Conservation (phyloP, 1,284 basidiomycete genomes). For the Lignosus rhinocerotis region DNA sequence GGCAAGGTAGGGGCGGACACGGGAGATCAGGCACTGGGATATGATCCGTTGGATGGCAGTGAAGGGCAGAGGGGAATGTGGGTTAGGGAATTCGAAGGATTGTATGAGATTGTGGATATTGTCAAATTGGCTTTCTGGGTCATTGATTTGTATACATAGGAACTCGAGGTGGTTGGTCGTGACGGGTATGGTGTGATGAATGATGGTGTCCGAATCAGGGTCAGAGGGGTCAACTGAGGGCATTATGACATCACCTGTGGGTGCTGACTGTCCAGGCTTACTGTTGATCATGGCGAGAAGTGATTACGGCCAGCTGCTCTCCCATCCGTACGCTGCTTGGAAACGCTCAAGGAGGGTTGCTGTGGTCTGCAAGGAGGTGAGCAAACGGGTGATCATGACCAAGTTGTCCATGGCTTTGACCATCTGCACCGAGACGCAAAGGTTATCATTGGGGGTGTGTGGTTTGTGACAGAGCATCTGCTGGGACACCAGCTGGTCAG, state of each 20-base stretch:
- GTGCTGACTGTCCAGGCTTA: too few relatives aligned
- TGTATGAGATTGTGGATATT: not conserved
- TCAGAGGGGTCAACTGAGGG: not conserved
- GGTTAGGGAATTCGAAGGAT: slow-evolving; percentile 28
- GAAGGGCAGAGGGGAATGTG: slow-evolving; percentile 23
- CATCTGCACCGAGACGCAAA: too few relatives aligned
- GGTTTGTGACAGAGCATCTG: too few relatives aligned
- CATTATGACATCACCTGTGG: too few relatives aligned
- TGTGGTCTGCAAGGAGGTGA: slow-evolving; percentile 6
- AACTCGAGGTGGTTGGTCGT: not conserved
- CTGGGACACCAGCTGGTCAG: too few relatives aligned
- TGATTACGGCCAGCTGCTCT: not conserved
- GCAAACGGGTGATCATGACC: slow-evolving; percentile 26
- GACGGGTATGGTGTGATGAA: not conserved
- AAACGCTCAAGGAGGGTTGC: slow-evolving; percentile 19
- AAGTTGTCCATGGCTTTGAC: too few relatives aligned
- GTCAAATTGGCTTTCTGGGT: not conserved
- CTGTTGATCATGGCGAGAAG: not conserved
- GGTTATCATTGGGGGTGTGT: too few relatives aligned
- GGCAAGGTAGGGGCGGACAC: slow-evolving; percentile 27
- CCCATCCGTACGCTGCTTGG: not conserved
- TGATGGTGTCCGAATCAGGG: too few relatives aligned
- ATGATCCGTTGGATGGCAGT: slow-evolving; percentile 31
- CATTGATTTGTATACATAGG: not conserved
- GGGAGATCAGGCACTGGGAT: slow-evolving; percentile 29